Percentiles rank a stretch among this genome's conserved stretches.
Evolutionary conservation across 2,329 filamentous ascomycete genomes (phyloP).

Genomic region (Albophoma yamanashiensis): DNA sequence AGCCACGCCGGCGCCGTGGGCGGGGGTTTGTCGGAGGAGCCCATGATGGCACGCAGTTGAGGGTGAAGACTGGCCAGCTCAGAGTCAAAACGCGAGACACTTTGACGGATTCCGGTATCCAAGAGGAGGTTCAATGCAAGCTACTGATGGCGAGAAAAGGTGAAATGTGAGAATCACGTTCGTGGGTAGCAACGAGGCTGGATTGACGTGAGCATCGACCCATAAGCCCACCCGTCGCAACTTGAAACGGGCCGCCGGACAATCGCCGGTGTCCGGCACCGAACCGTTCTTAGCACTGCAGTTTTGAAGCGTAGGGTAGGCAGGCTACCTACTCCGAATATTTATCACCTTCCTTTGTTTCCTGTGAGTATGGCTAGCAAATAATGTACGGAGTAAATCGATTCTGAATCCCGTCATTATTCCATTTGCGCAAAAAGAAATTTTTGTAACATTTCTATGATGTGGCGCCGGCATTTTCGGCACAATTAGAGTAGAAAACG

Average conservation of each 20-base stretch:
- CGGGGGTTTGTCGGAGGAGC: slow-evolving; percentile 26
- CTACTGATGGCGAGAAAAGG: not conserved
- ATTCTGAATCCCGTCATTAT: too few species aligned
- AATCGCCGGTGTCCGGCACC: not conserved
- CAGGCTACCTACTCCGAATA: too few species aligned
- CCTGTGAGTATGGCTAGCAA: too few species aligned
- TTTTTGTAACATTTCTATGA: too few species aligned
- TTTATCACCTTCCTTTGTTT: too few species aligned
- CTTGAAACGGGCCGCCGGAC: not conserved
- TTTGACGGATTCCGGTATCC: not conserved
- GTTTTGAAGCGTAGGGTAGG: not conserved
- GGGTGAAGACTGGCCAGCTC: not conserved
- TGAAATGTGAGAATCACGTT: too few species aligned
- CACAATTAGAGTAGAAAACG: too few species aligned
- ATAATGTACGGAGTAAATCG: too few species aligned
- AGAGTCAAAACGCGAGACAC: not conserved
- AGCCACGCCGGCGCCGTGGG: slow-evolving; percentile 24
- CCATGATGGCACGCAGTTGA: slow-evolving; percentile 16
- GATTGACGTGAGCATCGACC: not conserved
- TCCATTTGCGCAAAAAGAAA: too few species aligned
- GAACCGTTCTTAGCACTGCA: not conserved
- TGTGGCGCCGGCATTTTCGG: too few species aligned
- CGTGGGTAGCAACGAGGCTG: too few species aligned
- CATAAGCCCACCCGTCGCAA: not conserved
- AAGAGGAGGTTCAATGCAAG: not conserved